Percentiles rank a stretch among this genome's conserved stretches.
phyloP scores from a whole-genome alignment of 2,329 filamentous ascomycete genomes.

The Aspergillus pseudoviridinutans region DNA sequence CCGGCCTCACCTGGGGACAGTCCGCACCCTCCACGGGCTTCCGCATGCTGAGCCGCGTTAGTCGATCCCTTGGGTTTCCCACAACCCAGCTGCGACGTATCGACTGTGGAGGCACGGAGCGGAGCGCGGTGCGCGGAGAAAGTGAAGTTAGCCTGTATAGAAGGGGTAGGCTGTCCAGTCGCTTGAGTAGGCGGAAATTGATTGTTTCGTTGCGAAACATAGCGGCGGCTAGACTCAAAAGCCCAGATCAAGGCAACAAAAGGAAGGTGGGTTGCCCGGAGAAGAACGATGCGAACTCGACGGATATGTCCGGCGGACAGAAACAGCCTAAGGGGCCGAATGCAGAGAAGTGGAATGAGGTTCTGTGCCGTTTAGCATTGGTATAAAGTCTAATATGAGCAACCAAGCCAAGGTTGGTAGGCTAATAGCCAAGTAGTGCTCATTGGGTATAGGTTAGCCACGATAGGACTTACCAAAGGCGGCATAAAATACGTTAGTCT shows the following conservation, averaged over 20 bases:
- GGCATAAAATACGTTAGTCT: constrained; percentile 47
- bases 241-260: constrained; percentile 55
- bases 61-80: constrained; percentile 16
- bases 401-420: neutral
- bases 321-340: constrained; percentile 56
- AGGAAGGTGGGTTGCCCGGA: constrained; percentile 57
- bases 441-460: neutral
- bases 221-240: constrained; percentile 45
- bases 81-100: constrained; percentile 18
- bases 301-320: constrained; percentile 53
- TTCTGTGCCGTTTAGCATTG: constrained; percentile 42
- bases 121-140: constrained; percentile 23
- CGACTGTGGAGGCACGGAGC: constrained; percentile 20
- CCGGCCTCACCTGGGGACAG: constrained; percentile 16
- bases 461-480: constrained; percentile 36
- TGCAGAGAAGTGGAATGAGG: constrained; percentile 52
- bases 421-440: constrained; percentile 5
- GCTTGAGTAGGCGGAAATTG: constrained; percentile 19
- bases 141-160: constrained; percentile 15
- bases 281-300: constrained; percentile 53
- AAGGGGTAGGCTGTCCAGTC: constrained; percentile 15
- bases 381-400: neutral
- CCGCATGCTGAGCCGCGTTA: constrained; percentile 21
- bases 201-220: constrained; percentile 21
- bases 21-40: constrained; percentile 23